Evolutionary conservation across 116 monocot species (phyloP), one percentile per base, ranked within the genome.

Genomic region (Dioscorea cayenensis): DNA sequence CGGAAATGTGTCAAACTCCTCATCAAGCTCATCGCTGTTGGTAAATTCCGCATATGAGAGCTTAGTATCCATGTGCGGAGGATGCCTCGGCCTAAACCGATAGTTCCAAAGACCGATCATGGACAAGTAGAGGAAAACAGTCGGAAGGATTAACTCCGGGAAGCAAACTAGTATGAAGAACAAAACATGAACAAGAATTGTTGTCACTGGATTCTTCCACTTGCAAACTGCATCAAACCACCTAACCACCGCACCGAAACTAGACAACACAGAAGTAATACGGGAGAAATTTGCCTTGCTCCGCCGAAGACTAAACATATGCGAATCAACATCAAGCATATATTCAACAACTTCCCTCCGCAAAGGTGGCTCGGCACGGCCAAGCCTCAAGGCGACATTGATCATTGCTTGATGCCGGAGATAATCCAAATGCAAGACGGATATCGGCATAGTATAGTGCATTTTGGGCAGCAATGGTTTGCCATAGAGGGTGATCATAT

Each of bases 91-190:
- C 35, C 82, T 59, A 28, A 51, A 72, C 51, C 78, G 64, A 29
- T 78, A 83, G 74, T 78, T 83, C 83, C 83, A 83, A 6, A 72
- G 7, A 14, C 83, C 83, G 28, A 75, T 49, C 58, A 59, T 66
- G 51, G 78, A 78, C 75, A 78, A 27, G 67, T 75, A 83, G 50
- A 83, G 62, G 68, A 83, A 83, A 10, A 74, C 36, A 4, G 78
- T 75, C 17, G 83, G 83, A 14, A 83, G 62, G 22, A 83, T 75
- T 66, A 70, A 18, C 51, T 70, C 32, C 28, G 70, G 70, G 19
- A 19, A 70, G 58, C 70, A 70, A 18, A 70, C 70, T 6, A 70
- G 32, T 58, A 70, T 70, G 29, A 70, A 58, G 70, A 70, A 70
- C 0, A 70, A 0, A 0, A 70, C n/a, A 28, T 70, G 70, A 18